Evolutionary conservation across 768 basidiomycete genomes (phyloP), one percentile per base, ranked within the genome.

Genomic region (Rhodosporidiobolus odoratus): DNA sequence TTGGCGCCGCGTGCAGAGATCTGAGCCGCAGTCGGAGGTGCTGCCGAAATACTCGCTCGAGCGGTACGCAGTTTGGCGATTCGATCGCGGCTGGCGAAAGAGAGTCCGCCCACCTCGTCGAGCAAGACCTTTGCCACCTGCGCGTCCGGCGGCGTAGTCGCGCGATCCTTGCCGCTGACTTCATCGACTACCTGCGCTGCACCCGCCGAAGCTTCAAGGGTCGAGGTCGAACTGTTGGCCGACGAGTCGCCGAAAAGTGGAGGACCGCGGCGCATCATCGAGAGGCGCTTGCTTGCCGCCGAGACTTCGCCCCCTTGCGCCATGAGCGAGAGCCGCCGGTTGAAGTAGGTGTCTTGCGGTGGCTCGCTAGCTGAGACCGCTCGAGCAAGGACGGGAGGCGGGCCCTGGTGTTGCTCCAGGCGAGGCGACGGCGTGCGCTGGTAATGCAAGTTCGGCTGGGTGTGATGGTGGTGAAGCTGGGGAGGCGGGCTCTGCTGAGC

Each of bases 41-140:
- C 45, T 16, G 37, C 60, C 15, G 69, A 65, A 19, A 66, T n/a
- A 47, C 64, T 66, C n/a, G 69, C 43, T 0, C 64, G 58, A 23
- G 54, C 56, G 21, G 45, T 45, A 6, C 56, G 43, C 16, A 71
- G 54, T 5, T 45, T 23, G 9, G 54, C 41, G 63, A 64, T 64
- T 6, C 69, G 64, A 41, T 65, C 59, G 12, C 69, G 64, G 27
- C 64, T 58, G 3, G 53, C 25, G 38, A n/a, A 21, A 9, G 41
- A 57, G 15, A 59, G 32, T 10, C 23, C 16, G 57, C 25, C 57
- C 37, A 58, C 57, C n/a, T 58, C 58, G 47, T 48, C 41, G 48
- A 50, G 48, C 12, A 50, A 13, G 48, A 23, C 13, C 40, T 57
- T 25, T 41, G 58, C 27, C 40, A n/a, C 45, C 32, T 37, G 37